Evolutionary conservation across 306 rosid genomes (phyloP).

Genomic region (Pyrus communis): DNA sequence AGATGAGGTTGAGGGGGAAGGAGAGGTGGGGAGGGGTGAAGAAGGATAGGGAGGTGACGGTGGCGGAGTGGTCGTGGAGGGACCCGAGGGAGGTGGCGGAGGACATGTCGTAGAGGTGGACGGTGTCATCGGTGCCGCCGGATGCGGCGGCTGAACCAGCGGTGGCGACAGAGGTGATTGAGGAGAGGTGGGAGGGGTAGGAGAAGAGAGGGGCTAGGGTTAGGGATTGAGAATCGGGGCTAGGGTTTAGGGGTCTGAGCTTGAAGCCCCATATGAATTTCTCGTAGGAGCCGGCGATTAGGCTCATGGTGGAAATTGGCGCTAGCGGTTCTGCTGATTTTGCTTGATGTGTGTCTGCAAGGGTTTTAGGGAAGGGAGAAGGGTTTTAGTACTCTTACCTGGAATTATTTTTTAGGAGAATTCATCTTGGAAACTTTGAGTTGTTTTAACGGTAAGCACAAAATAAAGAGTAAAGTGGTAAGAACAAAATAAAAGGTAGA

Average conservation of each 20-base stretch:
- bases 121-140: conserved; percentile 81
- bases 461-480: too few species aligned
- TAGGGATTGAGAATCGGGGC: conserved; percentile 23
- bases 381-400: not conserved
- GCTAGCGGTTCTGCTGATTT: not conserved
- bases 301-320: conserved; percentile 31
- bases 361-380: not conserved
- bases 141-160: conserved; percentile 74
- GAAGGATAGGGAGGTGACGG: conserved; percentile 77
- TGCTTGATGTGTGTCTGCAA: not conserved
- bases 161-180: conserved; percentile 62
- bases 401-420: not conserved
- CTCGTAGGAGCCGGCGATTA: conserved; percentile 89
- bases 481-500: too few species aligned
- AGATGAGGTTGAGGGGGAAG: conserved; percentile 83
- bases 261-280: conserved; percentile 86
- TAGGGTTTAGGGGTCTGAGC: conserved; percentile 26
- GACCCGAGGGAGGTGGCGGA: conserved; percentile 76
- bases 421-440: too few species aligned
- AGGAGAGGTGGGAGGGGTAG: conserved; percentile 77
- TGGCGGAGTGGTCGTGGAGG: conserved; percentile 62
- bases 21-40: conserved; percentile 51
- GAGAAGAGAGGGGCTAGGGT: conserved; percentile 64
- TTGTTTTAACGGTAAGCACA: too few species aligned
- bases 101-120: conserved; percentile 75